A percentile compares a stretch with the other conserved stretches of the same genome.
Conservation (phyloP, 768 basidiomycete genomes). For the Macrocybe gigantea region DNA sequence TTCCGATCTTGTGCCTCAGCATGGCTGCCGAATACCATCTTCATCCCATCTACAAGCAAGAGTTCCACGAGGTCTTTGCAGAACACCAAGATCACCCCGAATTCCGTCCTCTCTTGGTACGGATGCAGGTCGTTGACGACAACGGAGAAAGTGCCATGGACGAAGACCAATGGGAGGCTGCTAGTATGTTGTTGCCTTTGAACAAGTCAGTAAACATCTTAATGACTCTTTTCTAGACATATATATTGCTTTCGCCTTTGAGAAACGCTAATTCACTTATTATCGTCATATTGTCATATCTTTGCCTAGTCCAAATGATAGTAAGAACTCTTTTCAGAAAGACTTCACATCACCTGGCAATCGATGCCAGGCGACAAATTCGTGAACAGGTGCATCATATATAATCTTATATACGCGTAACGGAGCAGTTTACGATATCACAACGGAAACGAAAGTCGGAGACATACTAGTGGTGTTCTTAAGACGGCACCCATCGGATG, state of each 20-base stretch:
- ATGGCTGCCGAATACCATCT: conserved; percentile 82
- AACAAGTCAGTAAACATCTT: conserved; percentile 1
- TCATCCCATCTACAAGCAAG: conserved; percentile 68
- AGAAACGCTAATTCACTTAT: conserved; percentile 42
- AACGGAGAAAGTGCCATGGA: conserved; percentile 90
- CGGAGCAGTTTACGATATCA: not conserved
- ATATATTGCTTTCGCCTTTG: conserved; percentile 90
- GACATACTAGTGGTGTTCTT: conserved; percentile 1
- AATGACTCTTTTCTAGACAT: conserved; percentile 51
- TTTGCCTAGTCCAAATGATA: not conserved
- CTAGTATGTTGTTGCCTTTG: conserved; percentile 60
- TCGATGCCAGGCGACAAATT: not conserved
- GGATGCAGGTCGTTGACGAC: conserved; percentile 88
- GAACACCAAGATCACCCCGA: conserved; percentile 78
- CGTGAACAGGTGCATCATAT: conserved; percentile 8
- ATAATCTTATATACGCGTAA: conserved; percentile 10
- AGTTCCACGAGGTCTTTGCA: conserved; percentile 85
- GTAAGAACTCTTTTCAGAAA: conserved; percentile 1
- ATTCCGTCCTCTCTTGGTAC: conserved; percentile 75
- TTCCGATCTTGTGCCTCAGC: conserved; percentile 31
- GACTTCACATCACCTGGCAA: conserved; percentile 1
- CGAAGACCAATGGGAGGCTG: conserved; percentile 96
- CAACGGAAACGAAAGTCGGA: conserved; percentile 4
- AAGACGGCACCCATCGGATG: not conserved
- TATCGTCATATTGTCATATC: not conserved